Evolutionary conservation across 495 filamentous ascomycete genomes (phyloP).

Genomic region (Neurospora sp.): DNA sequence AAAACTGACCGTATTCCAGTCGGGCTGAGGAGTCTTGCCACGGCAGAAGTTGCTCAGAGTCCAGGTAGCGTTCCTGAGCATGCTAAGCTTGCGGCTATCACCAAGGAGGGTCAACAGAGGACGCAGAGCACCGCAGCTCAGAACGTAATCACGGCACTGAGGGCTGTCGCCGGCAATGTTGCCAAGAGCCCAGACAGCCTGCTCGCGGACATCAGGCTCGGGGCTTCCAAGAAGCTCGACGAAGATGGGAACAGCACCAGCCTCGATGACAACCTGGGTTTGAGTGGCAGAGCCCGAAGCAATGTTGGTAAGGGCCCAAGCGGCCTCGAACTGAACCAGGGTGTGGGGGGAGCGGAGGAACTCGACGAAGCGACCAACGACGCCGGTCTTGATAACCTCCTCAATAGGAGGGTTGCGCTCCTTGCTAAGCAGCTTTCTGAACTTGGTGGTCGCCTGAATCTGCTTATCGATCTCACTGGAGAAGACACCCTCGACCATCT

Average conservation of each 20-base stretch:
- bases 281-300: slow-evolving; percentile 94
- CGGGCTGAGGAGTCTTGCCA: slow-evolving; percentile 97
- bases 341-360: slow-evolving; percentile 98
- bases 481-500: slow-evolving; percentile 97
- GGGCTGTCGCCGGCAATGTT: slow-evolving; percentile 99
- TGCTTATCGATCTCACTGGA: slow-evolving; percentile 97
- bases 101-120: slow-evolving; percentile 82
- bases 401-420: slow-evolving; percentile 99
- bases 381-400: slow-evolving; percentile 97
- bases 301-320: slow-evolving; percentile 99
- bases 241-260: slow-evolving; percentile 96
- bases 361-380: slow-evolving; percentile 93
- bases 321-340: slow-evolving; percentile 97
- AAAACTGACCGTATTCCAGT: slow-evolving; percentile 82
- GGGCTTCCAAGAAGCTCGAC: slow-evolving; percentile 91
- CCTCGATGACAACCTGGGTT: slow-evolving; percentile 98
- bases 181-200: slow-evolving; percentile 97
- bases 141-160: slow-evolving; percentile 89
- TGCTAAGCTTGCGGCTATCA: slow-evolving; percentile 97
- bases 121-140: slow-evolving; percentile 79
- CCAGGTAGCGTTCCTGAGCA: slow-evolving; percentile 98
- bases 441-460: slow-evolving; percentile 98
- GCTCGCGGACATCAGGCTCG: slow-evolving; percentile 96
- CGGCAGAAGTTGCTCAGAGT: slow-evolving; percentile 99
- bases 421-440: slow-evolving; percentile 94